These are phyloP conservation scores for Dalechampia spathulata DNA, from an alignment of 441 rosid species.

Conservation along the genomic window DNA sequence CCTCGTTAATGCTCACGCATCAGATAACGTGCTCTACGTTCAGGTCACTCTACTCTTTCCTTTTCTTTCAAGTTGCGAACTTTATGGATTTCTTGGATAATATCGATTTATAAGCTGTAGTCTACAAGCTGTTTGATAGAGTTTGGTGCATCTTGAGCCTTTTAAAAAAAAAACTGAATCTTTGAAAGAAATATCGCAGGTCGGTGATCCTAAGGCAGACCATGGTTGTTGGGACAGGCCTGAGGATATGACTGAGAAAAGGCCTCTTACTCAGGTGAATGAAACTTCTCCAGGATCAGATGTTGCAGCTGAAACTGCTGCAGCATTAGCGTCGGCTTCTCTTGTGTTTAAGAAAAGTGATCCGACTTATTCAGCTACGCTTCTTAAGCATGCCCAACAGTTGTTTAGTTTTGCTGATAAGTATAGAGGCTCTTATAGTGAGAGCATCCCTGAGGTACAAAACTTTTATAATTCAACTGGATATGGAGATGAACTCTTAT, in stretches of 20 bases:
- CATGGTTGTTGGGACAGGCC: constrained; percentile 96
- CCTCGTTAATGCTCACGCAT: constrained; percentile 55
- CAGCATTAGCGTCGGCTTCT: constrained; percentile 92
- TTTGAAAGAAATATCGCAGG: no score
- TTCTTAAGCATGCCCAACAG: constrained; percentile 66
- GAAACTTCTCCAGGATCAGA: constrained; percentile 67
- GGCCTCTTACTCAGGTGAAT: constrained; percentile 68
- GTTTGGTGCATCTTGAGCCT: no score
- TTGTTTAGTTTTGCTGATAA: constrained; percentile 73
- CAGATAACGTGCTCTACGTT: constrained; percentile 45
- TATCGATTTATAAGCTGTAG: no score
- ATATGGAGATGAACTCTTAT: constrained; percentile 74
- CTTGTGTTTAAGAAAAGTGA: constrained; percentile 66
- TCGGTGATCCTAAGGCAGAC: constrained; percentile 74
- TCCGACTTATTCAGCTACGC: constrained; percentile 57
- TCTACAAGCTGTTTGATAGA: no score
- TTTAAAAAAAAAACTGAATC: no score
- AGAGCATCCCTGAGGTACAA: constrained; percentile 59
- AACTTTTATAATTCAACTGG: constrained; percentile 76
- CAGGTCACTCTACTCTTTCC: constrained; percentile 30
- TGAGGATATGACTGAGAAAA: constrained; percentile 62
- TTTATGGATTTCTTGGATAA: not conserved
- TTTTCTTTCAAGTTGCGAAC: not conserved
- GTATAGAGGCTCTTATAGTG: constrained; percentile 54
- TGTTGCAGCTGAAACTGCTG: constrained; percentile 96